A percentile compares a stretch with the other conserved stretches of the same genome.
Evolutionary conservation across 2,329 filamentous ascomycete species (phyloP).

Genomic region (Davidsoniella neocaledoniae): DNA sequence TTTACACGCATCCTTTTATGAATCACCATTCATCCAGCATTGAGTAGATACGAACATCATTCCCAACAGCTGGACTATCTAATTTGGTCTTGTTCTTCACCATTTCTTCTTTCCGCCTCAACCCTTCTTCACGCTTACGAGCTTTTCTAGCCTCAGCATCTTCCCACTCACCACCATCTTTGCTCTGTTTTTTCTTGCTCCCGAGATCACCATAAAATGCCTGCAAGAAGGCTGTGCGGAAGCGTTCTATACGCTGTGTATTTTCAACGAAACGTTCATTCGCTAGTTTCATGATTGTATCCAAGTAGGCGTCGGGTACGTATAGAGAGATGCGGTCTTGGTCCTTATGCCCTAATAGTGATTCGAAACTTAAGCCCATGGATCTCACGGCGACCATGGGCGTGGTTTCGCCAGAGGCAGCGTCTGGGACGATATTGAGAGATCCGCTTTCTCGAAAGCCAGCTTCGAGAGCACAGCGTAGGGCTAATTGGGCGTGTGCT

Average conservation of each 20-base stretch:
- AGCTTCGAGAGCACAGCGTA: conserved; percentile 59
- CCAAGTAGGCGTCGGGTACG: conserved; percentile 52
- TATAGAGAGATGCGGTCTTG: conserved; percentile 26
- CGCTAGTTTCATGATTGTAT: conserved; percentile 47
- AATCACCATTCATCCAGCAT: no score
- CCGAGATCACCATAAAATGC: conserved; percentile 3
- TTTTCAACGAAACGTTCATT: conserved; percentile 64
- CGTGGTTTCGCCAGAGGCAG: conserved; percentile 19
- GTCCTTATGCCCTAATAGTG: conserved; percentile 47
- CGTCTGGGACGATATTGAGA: conserved; percentile 38
- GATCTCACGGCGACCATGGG: conserved; percentile 78
- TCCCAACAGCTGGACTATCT: no score
- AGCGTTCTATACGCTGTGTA: conserved; percentile 46
- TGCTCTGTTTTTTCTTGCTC: conserved; percentile 15
- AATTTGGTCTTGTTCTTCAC: not conserved
- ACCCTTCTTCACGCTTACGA: conserved; percentile 40
- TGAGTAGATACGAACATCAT: no score
- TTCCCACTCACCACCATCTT: conserved; percentile 33
- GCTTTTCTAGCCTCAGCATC: conserved; percentile 33
- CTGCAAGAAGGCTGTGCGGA: conserved; percentile 32
- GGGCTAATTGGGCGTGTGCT: conserved; percentile 54
- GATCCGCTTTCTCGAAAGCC: conserved; percentile 87
- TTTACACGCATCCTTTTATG: no score
- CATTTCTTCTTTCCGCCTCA: conserved; percentile 23
- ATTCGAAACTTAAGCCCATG: conserved; percentile 67